Percentiles rank a stretch among this genome's conserved stretches.
phyloP scores from a whole-genome alignment of 1,284 basidiomycete species.

The Somion occarium region DNA sequence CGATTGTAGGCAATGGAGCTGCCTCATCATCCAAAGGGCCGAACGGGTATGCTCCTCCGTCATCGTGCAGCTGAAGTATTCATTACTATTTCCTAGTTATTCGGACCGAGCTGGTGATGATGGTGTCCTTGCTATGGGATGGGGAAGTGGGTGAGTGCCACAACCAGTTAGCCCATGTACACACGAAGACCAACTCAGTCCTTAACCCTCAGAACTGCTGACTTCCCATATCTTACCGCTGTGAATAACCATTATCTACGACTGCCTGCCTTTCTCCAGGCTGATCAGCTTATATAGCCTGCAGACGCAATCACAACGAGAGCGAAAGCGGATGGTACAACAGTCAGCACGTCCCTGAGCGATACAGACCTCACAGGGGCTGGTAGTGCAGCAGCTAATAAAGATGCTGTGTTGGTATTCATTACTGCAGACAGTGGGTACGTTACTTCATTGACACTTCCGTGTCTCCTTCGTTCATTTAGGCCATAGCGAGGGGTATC shows the following conservation, averaged over 20 bases:
- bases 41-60: constrained; percentile 56
- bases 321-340: constrained; percentile 34
- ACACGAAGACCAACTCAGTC: background rate
- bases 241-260: constrained; percentile 12
- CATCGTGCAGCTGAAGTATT: too few species aligned
- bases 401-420: constrained; percentile 61
- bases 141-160: constrained; percentile 45
- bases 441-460: constrained; percentile 1
- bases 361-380: constrained; percentile 51
- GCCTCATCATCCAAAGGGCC: constrained; percentile 52
- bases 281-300: constrained; percentile 25
- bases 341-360: constrained; percentile 49
- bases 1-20: constrained; percentile 60
- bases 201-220: constrained; percentile 18
- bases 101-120: constrained; percentile 21
- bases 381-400: constrained; percentile 41
- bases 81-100: too few species aligned
- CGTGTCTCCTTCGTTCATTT: too few species aligned
- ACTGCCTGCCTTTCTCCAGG: background rate
- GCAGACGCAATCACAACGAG: constrained; percentile 44
- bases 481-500: constrained; percentile 37
- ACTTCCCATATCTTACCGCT: constrained; percentile 29
- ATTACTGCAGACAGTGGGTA: constrained; percentile 46
- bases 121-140: constrained; percentile 49
- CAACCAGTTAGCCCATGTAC: background rate